Conservation (phyloP, 2,329 filamentous ascomycete genomes). For the Calonectria multiphialidica region DNA sequence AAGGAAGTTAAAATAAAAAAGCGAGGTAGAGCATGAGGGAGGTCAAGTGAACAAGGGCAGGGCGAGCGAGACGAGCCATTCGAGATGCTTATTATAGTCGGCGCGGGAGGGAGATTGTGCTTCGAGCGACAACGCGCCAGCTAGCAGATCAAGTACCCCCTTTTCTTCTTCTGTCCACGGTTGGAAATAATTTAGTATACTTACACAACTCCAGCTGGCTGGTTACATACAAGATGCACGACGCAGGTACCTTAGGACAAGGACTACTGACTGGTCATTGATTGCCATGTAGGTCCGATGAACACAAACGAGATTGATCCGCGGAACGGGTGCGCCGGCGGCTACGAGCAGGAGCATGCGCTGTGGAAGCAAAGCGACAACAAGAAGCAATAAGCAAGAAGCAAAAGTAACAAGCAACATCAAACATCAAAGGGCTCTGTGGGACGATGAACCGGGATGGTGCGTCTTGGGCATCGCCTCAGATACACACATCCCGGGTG, state of each 20-base stretch:
- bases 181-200: neutral
- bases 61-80: slow-evolving; percentile 14
- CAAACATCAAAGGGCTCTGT: slow-evolving; percentile 19
- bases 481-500: slow-evolving; percentile 12
- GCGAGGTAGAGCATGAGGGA: slow-evolving; percentile 1
- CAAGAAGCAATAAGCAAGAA: slow-evolving; percentile 7
- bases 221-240: slow-evolving; percentile 10
- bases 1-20: slow-evolving; percentile 5
- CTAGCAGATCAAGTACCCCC: slow-evolving; percentile 19
- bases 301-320: slow-evolving; percentile 5
- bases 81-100: slow-evolving; percentile 28
- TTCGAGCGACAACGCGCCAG: slow-evolving; percentile 9
- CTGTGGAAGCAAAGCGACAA: slow-evolving; percentile 22
- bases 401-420: neutral
- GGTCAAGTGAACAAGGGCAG: slow-evolving; percentile 14
- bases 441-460: neutral
- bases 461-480: neutral
- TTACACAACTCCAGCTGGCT: slow-evolving; percentile 23
- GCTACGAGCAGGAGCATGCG: neutral
- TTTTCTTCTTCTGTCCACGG: slow-evolving; percentile 14
- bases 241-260: slow-evolving; percentile 14
- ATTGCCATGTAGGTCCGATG: slow-evolving; percentile 2
- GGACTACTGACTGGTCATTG: slow-evolving; percentile 18
- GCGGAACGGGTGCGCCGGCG: neutral
- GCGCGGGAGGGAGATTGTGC: slow-evolving; percentile 15